A percentile compares a stretch with the other conserved stretches of the same genome.
Conservation (phyloP, 352 stramenopile species). For the Aphanomyces stellatus region DNA sequence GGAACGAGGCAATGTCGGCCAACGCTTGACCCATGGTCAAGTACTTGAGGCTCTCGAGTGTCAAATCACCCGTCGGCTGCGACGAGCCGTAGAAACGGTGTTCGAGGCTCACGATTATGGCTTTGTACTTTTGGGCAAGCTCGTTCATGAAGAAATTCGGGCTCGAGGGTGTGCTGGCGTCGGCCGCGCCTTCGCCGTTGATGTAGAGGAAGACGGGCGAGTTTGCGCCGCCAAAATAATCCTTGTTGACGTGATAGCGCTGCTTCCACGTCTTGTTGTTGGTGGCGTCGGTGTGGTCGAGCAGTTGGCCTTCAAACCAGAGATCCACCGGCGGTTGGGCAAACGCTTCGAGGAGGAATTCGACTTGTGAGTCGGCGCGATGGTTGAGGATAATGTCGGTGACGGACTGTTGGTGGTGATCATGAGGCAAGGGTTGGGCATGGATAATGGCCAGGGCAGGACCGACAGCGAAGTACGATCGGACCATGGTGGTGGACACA, state of each 20-base stretch:
- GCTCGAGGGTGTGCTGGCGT: constrained; percentile 82
- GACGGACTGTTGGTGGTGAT: no score
- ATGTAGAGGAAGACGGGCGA: constrained; percentile 87
- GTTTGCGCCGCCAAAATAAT: constrained; percentile 59
- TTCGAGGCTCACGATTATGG: constrained; percentile 77
- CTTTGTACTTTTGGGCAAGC: constrained; percentile 62
- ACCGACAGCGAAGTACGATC: no score
- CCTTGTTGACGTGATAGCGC: constrained; percentile 82
- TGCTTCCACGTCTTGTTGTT: constrained; percentile 55
- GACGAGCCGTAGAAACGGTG: constrained; percentile 83
- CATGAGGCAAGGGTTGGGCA: no score
- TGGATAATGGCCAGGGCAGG: no score
- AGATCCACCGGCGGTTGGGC: no score
- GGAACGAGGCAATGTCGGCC: constrained; percentile 72
- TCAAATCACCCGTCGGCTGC: constrained; percentile 57
- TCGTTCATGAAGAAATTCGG: constrained; percentile 66
- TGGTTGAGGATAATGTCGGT: no score
- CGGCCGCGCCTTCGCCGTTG: constrained; percentile 48
- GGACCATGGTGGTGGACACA: no score
- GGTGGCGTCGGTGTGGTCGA: not conserved
- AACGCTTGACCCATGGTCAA: constrained; percentile 78
- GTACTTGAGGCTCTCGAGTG: constrained; percentile 56
- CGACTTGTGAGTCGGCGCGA: no score
- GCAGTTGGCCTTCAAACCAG: not conserved
- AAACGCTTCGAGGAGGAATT: no score